Evolutionary conservation across 2,329 filamentous ascomycete species (phyloP), one percentile per base, ranked within the genome.

Genomic region (Aspergillus aculeatus): DNA sequence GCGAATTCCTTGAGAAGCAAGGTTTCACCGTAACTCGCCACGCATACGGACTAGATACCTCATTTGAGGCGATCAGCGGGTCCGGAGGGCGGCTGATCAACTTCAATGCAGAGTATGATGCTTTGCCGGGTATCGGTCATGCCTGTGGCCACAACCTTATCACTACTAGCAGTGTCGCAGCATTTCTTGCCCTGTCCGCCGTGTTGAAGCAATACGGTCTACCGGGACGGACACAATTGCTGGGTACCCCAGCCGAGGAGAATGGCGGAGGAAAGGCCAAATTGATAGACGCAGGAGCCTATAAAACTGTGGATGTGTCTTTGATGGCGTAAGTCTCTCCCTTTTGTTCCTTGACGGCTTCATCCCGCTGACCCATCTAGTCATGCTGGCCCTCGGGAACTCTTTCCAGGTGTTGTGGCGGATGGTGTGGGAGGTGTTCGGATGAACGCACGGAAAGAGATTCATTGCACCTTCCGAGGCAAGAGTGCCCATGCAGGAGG

Each of bases 401-500:
- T 71, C 66, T 77, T 32, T 56, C 60, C 67, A 0, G 68, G 66
- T n/a, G 59, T 64, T 9, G 48, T 57, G 4, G 54, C 63, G 0
- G 64, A 66, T 9, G 69, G 71, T 3, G 62, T 73, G 14, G 71
- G 67, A 1, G 71, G 71, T 2, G 66, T 67, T 0, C 52, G 69
- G 7, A 72, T 70, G 66, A 73, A 76, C 47, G 74, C 74, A 1
- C 67, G 73, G 3, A 70, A 76, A 29, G 68, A 75, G 38, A 65
- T 78, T 21, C 64, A 67, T 19, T 75, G 78, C 50, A 74, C 76
- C 62, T 83, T 81, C 59, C 70, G 66, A 1, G 85, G 85, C 1
- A 79, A 78, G 54, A 81, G 81, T 57, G 83, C 85, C 0, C 84
- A 87, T 63, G 84, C 84, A 0, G 84, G 81, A 0, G 80, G 80